phyloP scores from a whole-genome alignment of 164 flowering plant genomes.

The Amborella trichopoda region DNA sequence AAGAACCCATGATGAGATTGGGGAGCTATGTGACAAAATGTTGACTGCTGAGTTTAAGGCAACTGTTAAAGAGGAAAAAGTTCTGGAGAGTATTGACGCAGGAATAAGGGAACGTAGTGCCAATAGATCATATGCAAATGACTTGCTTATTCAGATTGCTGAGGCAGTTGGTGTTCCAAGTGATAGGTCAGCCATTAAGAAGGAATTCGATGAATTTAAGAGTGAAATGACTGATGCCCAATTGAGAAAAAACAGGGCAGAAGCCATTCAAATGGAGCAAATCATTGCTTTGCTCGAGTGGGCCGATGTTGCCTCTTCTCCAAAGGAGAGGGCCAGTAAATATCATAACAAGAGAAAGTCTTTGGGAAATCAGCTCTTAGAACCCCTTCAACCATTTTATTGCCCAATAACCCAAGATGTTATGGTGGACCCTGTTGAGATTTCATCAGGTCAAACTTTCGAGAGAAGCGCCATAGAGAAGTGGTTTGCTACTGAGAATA shows the following conservation, averaged over 20 bases:
- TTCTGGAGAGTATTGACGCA: slow-evolving; percentile 47
- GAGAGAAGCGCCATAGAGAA: slow-evolving; percentile 60
- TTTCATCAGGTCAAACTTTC: slow-evolving; percentile 64
- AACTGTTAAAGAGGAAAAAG: slow-evolving; percentile 43
- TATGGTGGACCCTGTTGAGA: slow-evolving; percentile 72
- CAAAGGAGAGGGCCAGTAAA: slow-evolving; percentile 31
- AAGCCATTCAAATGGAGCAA: slow-evolving; percentile 75
- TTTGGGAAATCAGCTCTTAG: slow-evolving; percentile 49
- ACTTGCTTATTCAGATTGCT: slow-evolving; percentile 41
- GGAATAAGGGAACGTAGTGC: slow-evolving; percentile 57
- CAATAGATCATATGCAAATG: slow-evolving; percentile 54
- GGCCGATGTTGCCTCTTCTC: slow-evolving; percentile 55
- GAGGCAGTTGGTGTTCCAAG: slow-evolving; percentile 51
- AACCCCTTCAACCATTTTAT: slow-evolving; percentile 57
- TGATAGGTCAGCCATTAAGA: slow-evolving; percentile 32
- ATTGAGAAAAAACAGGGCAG: slow-evolving; percentile 49
- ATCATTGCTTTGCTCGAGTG: slow-evolving; percentile 62
- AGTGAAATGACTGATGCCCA: slow-evolving; percentile 43
- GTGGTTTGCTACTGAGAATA: slow-evolving; percentile 50
- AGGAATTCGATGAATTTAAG: slow-evolving; percentile 56
- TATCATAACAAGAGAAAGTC: slow-evolving; percentile 42
- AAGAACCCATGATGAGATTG: slow-evolving; percentile 29
- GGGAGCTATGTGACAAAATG: slow-evolving; percentile 30
- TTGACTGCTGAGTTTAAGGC: slow-evolving; percentile 38
- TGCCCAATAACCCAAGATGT: slow-evolving; percentile 62